Evolutionary conservation across 441 rosid species (phyloP).

Genomic region (Manihot esculenta): DNA sequence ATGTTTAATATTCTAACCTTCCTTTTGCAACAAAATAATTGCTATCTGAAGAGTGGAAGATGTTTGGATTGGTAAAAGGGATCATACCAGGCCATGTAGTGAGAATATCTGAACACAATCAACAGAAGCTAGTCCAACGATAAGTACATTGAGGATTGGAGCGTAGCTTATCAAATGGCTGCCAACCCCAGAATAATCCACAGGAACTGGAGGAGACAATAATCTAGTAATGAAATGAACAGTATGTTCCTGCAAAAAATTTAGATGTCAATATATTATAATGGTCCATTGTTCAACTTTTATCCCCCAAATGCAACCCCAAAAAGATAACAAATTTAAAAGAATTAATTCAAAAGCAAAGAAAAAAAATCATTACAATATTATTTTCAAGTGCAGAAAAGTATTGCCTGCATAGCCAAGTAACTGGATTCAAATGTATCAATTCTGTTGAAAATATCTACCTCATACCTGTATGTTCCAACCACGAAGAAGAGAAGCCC

Average conservation of each 20-base stretch:
- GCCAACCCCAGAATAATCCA: conserved; percentile 63
- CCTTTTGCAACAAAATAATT: neutral
- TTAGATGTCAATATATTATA: neutral
- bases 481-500: conserved; percentile 94
- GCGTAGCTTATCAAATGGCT: conserved; percentile 80
- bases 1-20: neutral
- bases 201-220: conserved; percentile 80
- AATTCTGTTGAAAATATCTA: conserved; percentile 12
- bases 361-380: neutral
- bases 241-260: conserved; percentile 74
- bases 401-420: conserved; percentile 1
- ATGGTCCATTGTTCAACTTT: neutral
- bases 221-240: conserved; percentile 70
- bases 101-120: conserved; percentile 92
- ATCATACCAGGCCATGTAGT: conserved; percentile 85
- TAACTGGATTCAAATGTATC: conserved; percentile 10
- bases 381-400: conserved; percentile 1
- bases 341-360: conserved; percentile 5
- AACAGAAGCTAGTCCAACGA: conserved; percentile 83
- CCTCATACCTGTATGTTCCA: conserved; percentile 83
- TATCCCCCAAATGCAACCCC: neutral
- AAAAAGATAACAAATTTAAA: neutral
- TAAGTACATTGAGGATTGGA: conserved; percentile 82
- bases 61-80: conserved; percentile 10
- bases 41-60: neutral